Evolutionary conservation across 257 asterid genomes (phyloP).

Genomic region (Plectranthus barbatus): DNA sequence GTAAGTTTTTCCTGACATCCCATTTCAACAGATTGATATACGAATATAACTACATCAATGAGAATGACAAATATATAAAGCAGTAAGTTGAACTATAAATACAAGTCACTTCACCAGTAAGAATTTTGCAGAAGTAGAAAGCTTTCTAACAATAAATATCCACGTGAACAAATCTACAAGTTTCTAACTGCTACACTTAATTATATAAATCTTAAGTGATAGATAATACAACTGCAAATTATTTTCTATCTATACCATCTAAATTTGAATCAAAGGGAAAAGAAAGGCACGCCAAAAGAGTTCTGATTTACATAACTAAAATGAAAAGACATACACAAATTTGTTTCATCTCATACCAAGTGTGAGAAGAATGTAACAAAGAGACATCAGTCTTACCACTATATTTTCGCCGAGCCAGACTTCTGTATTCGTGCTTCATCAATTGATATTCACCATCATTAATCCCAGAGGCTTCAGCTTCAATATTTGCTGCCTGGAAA

Average conservation of each 20-base stretch:
- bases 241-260: neutral
- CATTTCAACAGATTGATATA: neutral
- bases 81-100: neutral
- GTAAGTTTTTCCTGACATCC: neutral
- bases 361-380: neutral
- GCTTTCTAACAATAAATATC: no score
- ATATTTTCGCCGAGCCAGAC: constrained; percentile 52
- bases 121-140: neutral
- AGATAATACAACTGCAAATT: neutral
- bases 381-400: constrained; percentile 36
- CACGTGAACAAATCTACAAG: neutral
- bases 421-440: constrained; percentile 55
- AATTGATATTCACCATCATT: constrained; percentile 65
- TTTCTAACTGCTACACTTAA: neutral
- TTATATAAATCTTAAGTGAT: neutral
- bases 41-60: neutral
- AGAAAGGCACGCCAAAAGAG: neutral
- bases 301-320: neutral
- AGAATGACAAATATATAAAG: neutral
- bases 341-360: neutral
- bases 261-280: neutral
- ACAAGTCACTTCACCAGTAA: neutral
- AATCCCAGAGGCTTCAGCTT: constrained; percentile 65
- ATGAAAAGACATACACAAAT: neutral
- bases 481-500: constrained; percentile 67